phyloP scores from a whole-genome alignment of 108 stramenopile species.

The Cyclotella choctawhatcheeana region DNA sequence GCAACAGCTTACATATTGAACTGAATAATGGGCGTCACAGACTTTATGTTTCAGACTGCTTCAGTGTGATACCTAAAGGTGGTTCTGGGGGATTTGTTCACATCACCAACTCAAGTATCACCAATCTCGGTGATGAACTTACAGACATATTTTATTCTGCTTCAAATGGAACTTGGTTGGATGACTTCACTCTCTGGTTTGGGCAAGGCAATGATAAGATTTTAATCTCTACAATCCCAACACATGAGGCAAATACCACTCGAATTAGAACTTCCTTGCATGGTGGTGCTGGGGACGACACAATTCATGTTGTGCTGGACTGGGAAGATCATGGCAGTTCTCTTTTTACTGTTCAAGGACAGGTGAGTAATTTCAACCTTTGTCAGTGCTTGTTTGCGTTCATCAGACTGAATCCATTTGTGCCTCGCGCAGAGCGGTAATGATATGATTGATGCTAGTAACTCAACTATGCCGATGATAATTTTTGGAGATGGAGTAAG shows the following conservation, averaged over 20 bases:
- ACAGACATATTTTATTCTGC: constrained; percentile 44
- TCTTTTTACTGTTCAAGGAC: constrained; percentile 48
- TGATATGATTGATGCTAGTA: constrained; percentile 37
- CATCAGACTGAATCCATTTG: no score
- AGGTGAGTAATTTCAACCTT: no score
- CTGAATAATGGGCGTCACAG: constrained; percentile 34
- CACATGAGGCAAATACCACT: background rate
- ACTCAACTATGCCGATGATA: constrained; percentile 39
- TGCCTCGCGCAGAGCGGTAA: constrained; percentile 6
- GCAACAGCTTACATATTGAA: constrained; percentile 34
- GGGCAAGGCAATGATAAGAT: constrained; percentile 32
- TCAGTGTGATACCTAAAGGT: constrained; percentile 36
- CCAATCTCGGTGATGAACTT: constrained; percentile 24
- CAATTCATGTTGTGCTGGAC: constrained; percentile 25
- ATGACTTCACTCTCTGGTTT: constrained; percentile 46
- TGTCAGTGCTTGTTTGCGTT: no score
- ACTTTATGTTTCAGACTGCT: constrained; percentile 40
- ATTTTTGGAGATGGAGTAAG: constrained; percentile 46
- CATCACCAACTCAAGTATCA: constrained; percentile 21
- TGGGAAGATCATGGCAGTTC: constrained; percentile 10
- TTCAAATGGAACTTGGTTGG: constrained; percentile 35
- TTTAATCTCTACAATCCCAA: constrained; percentile 32
- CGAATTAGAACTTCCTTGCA: constrained; percentile 46
- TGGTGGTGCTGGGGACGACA: constrained; percentile 40
- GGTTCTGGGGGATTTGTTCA: constrained; percentile 20